These are phyloP conservation scores for Croton setiger DNA, from an alignment of 441 rosid species.

Conservation along the genomic window DNA sequence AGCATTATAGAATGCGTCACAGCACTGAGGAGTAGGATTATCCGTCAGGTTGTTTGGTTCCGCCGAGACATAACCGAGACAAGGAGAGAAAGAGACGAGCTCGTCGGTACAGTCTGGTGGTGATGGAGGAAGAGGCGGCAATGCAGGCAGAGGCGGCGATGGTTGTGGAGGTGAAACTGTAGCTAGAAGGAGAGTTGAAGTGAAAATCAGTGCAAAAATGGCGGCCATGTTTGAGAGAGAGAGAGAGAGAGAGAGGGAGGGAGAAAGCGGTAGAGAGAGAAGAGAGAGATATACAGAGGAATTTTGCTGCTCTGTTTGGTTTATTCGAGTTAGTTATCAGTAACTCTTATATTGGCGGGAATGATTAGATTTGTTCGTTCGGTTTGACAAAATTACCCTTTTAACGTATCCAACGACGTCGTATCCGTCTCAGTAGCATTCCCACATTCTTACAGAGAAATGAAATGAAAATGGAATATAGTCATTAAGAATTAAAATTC, in stretches of 20 bases:
- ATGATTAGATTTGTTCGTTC: not conserved
- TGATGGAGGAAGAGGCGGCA: conserved; percentile 15
- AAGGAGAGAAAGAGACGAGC: conserved; percentile 70
- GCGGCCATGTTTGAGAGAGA: conserved; percentile 13
- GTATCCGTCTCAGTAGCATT: not conserved
- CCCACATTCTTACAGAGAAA: no score
- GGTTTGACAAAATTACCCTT: conserved; percentile 20
- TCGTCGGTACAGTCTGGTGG: conserved; percentile 33
- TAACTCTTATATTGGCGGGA: conserved; percentile 12
- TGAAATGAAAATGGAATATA: no score
- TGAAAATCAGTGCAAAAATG: conserved; percentile 20
- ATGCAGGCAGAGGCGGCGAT: no score
- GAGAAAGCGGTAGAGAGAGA: not conserved
- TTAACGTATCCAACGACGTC: not conserved
- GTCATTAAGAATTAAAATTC: no score
- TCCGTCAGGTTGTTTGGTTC: conserved; percentile 53
- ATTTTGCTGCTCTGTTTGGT: not conserved
- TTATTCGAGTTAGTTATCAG: not conserved
- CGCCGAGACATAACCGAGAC: conserved; percentile 59
- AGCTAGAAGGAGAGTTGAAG: conserved; percentile 20
- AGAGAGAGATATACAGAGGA: not conserved
- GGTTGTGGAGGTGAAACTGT: conserved; percentile 9
- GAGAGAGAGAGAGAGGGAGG: conserved; percentile 6
- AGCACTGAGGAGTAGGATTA: conserved; percentile 44
- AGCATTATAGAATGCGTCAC: conserved; percentile 45